Evolutionary conservation across 805 yeast genomes (phyloP).

Genomic region (Schizosaccharomyces japonicus): DNA sequence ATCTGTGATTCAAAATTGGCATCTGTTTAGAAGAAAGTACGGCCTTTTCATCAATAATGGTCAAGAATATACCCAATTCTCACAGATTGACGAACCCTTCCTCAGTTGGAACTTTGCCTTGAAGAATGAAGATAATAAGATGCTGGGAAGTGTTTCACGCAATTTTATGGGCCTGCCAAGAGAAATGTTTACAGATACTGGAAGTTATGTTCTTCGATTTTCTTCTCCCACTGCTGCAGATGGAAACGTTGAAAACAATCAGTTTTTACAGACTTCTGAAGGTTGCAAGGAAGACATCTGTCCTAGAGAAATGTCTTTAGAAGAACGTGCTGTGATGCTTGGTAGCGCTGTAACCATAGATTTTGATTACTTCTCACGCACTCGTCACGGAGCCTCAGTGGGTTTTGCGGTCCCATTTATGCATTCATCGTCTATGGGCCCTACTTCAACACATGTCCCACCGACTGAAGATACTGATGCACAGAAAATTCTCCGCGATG

Average conservation of each 20-base stretch:
- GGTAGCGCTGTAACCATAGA: slow-evolving; percentile 83
- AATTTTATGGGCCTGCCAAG: slow-evolving; percentile 90
- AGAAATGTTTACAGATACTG: slow-evolving; percentile 83
- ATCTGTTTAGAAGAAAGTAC: slow-evolving; percentile 74
- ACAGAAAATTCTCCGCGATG: background rate
- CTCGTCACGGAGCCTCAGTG: background rate
- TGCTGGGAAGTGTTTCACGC: slow-evolving; percentile 60
- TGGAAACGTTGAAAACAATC: slow-evolving; percentile 33
- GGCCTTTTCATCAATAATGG: slow-evolving; percentile 35
- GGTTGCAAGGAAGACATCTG: slow-evolving; percentile 14
- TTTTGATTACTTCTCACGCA: slow-evolving; percentile 70
- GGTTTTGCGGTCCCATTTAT: background rate
- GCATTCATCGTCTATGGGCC: background rate
- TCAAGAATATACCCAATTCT: slow-evolving; percentile 36
- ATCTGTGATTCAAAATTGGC: slow-evolving; percentile 83
- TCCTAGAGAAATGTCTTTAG: slow-evolving; percentile 36
- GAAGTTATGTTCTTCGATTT: slow-evolving; percentile 70
- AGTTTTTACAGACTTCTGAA: background rate
- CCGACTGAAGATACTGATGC: background rate
- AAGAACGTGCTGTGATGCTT: slow-evolving; percentile 63
- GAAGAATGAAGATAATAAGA: slow-evolving; percentile 28
- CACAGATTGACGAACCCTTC: slow-evolving; percentile 67
- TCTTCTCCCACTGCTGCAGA: slow-evolving; percentile 24
- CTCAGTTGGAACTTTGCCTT: slow-evolving; percentile 73
- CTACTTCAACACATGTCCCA: background rate